These are phyloP conservation scores for Tremella fuciformis DNA, from an alignment of 768 basidiomycete species.

Conservation along the genomic window DNA sequence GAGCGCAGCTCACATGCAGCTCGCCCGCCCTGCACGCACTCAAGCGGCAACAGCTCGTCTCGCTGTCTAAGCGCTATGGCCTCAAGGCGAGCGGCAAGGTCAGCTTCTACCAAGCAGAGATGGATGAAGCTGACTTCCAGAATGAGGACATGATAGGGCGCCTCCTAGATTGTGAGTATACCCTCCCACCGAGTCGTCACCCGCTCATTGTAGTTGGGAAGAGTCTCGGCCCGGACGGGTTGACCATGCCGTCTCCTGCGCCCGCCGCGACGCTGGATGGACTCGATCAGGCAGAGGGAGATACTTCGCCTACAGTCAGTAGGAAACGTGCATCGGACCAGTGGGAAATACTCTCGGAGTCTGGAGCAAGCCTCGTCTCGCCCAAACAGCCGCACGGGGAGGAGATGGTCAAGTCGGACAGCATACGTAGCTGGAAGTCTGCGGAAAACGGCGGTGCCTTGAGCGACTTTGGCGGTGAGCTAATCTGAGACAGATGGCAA, in stretches of 20 bases:
- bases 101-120: background rate
- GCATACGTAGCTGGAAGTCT: slow-evolving; percentile 38
- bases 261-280: background rate
- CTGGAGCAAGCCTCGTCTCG: slow-evolving; percentile 37
- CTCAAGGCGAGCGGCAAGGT: slow-evolving; percentile 45
- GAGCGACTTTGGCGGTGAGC: slow-evolving; percentile 35
- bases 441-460: slow-evolving; percentile 43
- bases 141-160: slow-evolving; percentile 38
- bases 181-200: background rate
- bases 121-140: slow-evolving; percentile 20
- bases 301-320: background rate
- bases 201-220: background rate
- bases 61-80: slow-evolving; percentile 42
- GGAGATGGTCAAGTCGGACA: slow-evolving; percentile 21
- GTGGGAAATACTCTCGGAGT: slow-evolving; percentile 40
- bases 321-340: slow-evolving; percentile 16
- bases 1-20: slow-evolving; percentile 13
- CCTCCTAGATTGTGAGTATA: slow-evolving; percentile 36
- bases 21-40: slow-evolving; percentile 41
- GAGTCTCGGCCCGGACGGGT: background rate
- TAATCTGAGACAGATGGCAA: too few relatives aligned
- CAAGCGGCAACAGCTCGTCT: slow-evolving; percentile 43
- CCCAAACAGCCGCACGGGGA: slow-evolving; percentile 20
- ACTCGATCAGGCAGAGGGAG: background rate
- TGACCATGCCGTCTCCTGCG: background rate